Percentiles rank a stretch among this genome's conserved stretches.
Conservation (phyloP, 2,329 filamentous ascomycete species). For the Colletotrichum sp. region DNA sequence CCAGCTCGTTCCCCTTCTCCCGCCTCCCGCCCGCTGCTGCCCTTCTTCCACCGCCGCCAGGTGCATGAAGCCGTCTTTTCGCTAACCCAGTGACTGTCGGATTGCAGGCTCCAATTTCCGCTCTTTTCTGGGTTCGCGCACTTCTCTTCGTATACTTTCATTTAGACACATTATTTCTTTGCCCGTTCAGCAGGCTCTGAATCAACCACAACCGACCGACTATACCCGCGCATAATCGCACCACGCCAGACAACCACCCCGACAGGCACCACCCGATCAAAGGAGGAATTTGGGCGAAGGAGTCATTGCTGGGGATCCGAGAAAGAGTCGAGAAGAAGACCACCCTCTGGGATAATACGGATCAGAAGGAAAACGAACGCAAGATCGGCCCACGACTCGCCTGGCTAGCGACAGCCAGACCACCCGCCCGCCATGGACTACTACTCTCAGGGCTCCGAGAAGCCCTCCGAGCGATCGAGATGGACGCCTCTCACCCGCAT, state of each 20-base stretch:
- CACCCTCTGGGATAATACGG: slow-evolving; percentile 11
- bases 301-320: background rate
- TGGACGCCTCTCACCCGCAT: slow-evolving; percentile 84
- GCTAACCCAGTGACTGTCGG: slow-evolving; percentile 21
- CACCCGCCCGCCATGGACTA: slow-evolving; percentile 35
- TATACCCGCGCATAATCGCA: slow-evolving; percentile 12
- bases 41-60: slow-evolving; percentile 34
- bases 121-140: slow-evolving; percentile 29
- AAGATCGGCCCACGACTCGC: background rate
- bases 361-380: background rate
- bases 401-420: slow-evolving; percentile 14
- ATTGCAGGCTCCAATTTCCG: slow-evolving; percentile 38
- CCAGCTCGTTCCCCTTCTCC: slow-evolving; percentile 22
- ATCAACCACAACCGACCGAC: slow-evolving; percentile 28
- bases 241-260: background rate
- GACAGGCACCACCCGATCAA: background rate
- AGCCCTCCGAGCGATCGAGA: slow-evolving; percentile 74
- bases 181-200: slow-evolving; percentile 62
- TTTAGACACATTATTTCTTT: slow-evolving; percentile 34
- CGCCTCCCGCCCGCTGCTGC: slow-evolving; percentile 17
- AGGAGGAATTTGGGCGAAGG: background rate
- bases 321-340: slow-evolving; percentile 23
- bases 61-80: slow-evolving; percentile 10
- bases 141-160: slow-evolving; percentile 30
- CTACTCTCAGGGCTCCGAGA: slow-evolving; percentile 39